Base-by-base conservation (phyloP, 2,329 filamentous ascomycete species). In the Epichloe elymi region DNA sequence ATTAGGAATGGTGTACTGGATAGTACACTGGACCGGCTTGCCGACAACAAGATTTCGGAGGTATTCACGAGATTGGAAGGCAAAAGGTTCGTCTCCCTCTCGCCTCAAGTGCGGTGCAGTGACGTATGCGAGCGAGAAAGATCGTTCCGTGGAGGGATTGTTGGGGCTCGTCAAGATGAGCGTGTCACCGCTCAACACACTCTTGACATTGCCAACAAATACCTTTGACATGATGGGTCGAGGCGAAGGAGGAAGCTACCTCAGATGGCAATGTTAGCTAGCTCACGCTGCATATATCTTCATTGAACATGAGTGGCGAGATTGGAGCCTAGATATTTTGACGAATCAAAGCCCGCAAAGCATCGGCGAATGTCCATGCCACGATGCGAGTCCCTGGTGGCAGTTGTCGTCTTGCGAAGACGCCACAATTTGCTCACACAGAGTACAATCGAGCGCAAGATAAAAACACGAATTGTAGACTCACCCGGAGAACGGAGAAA, bases 21-120 rank as follows among this genome's bases (percentile, higher is more conserved):
- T 76, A 53, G 82, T 81, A 74, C 91, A 95, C 60, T 90, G 83
- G 55, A 98, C 76, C 30, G 83, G 78, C 69, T 95, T 95, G 64
- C 91, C 91, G 51, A 97, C 85, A 40, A 85, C 77, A 48, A 90
- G 74, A 58, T 85, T 83, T 62, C 93, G 86, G 55, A 98, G 79
- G 66, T 86, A 93, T 70, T 98, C 93, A 64, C 93, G 88, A 54
- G 93, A 95, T 69, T 93, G 85, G 69, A 96, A 98, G 53, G 88
- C 89, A 64, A 86, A 86, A 38, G 85, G 83, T 78, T 96, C 90
- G 63, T 96, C 91, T 52, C 87, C 89, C 60, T 96, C 90, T 68
- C 88, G 84, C 71, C 78, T 84, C 66, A 96, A 67, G 64, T 90
- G 83, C 3, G 93, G 93, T 47, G 90, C 89, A 53, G 84, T 86